These are phyloP conservation scores for Eucalyptus erythrocorys DNA, from an alignment of 345 rosid species.

Conservation along the genomic window DNA sequence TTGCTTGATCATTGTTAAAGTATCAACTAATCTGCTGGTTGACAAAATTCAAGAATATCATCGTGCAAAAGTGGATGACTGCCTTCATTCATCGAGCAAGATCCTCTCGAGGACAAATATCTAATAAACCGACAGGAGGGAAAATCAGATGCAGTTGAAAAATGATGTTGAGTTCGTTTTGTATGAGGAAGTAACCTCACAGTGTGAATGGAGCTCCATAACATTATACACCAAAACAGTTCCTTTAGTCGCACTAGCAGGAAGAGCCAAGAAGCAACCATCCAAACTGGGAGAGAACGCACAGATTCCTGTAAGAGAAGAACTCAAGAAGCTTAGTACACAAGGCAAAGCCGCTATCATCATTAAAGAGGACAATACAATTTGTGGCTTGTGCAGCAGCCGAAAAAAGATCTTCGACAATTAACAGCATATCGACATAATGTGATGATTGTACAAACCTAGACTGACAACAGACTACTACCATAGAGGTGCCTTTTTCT, in stretches of 20 bases:
- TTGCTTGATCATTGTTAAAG: not conserved
- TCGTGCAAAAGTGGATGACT: not conserved
- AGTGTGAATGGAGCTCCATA: slow-evolving; percentile 63
- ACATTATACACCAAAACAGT: slow-evolving; percentile 79
- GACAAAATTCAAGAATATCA: not conserved
- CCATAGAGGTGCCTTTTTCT: not conserved
- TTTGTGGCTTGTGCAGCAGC: not conserved
- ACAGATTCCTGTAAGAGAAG: slow-evolving; percentile 42
- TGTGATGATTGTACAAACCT: not conserved
- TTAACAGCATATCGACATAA: not conserved
- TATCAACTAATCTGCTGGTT: not conserved
- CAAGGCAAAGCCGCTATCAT: not conserved
- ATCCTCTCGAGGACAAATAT: not conserved
- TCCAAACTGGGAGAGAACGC: slow-evolving; percentile 77
- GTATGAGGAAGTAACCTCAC: slow-evolving; percentile 46
- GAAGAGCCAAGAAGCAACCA: slow-evolving; percentile 91
- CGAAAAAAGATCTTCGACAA: not conserved
- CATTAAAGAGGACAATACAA: not conserved
- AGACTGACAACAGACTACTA: not conserved
- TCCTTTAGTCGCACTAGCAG: slow-evolving; percentile 76
- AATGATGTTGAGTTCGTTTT: not conserved
- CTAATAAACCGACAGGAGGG: not conserved
- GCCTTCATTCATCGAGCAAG: not conserved
- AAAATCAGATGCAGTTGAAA: not conserved
- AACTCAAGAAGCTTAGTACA: not conserved